Conservation (phyloP, 768 basidiomycete species). For the Amanita rimosa region DNA sequence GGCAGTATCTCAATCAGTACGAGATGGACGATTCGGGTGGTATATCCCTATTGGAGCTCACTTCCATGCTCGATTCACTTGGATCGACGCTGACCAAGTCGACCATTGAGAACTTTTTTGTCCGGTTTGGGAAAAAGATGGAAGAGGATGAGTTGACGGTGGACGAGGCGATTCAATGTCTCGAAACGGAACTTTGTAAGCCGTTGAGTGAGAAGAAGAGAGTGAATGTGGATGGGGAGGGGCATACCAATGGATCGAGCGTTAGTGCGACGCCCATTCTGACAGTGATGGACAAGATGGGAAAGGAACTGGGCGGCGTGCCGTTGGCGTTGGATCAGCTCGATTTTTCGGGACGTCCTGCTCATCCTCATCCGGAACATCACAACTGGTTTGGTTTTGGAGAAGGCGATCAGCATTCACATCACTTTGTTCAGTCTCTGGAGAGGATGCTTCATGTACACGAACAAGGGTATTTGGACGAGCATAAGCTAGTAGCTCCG, state of each 20-base stretch:
- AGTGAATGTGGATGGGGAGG: conserved; percentile 37
- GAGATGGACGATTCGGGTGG: conserved; percentile 72
- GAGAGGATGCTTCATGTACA: too few relatives aligned
- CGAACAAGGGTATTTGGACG: background rate
- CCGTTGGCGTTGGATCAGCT: conserved; percentile 33
- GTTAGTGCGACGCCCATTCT: conserved; percentile 42
- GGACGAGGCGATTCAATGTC: conserved; percentile 70
- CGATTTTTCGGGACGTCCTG: conserved; percentile 44
- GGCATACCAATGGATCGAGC: conserved; percentile 27
- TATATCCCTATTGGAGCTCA: conserved; percentile 78
- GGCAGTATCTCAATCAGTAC: conserved; percentile 80
- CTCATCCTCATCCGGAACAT: conserved; percentile 11
- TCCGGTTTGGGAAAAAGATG: conserved; percentile 50
- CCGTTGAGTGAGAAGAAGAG: conserved; percentile 62
- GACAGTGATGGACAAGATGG: conserved; percentile 25
- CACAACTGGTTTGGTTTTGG: conserved; percentile 22
- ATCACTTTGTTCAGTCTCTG: too few relatives aligned
- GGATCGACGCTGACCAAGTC: conserved; percentile 79
- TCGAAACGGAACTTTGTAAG: conserved; percentile 76
- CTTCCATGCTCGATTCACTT: conserved; percentile 93
- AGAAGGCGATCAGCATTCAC: conserved; percentile 22
- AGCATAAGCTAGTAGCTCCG: conserved; percentile 6
- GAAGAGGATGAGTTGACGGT: conserved; percentile 62
- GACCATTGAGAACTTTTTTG: conserved; percentile 80
- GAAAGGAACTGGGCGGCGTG: conserved; percentile 20